A percentile compares a stretch with the other conserved stretches of the same genome.
phyloP scores from a whole-genome alignment of 768 basidiomycete species.

The Panus rudis region DNA sequence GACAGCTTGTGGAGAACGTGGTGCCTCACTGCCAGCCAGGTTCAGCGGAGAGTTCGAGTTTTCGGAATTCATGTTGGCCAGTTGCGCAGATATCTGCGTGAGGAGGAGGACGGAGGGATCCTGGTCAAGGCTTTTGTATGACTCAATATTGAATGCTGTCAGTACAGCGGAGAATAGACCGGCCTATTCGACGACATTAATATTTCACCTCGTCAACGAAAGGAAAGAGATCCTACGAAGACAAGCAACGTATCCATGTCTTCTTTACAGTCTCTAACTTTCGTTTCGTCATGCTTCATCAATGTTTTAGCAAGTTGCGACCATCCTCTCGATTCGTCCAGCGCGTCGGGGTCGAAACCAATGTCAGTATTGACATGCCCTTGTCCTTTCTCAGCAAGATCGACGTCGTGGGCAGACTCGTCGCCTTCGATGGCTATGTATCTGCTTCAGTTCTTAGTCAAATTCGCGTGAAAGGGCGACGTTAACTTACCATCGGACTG shows the following conservation, averaged over 20 bases:
- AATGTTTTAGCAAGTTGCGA: slow-evolving; percentile 2
- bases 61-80: slow-evolving; percentile 5
- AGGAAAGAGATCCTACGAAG: background rate
- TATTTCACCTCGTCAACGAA: background rate
- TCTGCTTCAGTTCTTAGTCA: too few relatives aligned
- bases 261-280: slow-evolving; percentile 4
- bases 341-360: background rate
- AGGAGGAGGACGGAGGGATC: background rate
- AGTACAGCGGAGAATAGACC: slow-evolving; percentile 13
- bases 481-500: too few relatives aligned
- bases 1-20: slow-evolving; percentile 1
- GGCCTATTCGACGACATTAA: background rate
- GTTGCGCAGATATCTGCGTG: slow-evolving; percentile 8
- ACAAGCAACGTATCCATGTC: slow-evolving; percentile 6
- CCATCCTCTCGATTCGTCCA: background rate
- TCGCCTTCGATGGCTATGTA: too few relatives aligned
- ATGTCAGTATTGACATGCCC: too few relatives aligned
- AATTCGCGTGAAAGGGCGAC: too few relatives aligned
- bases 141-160: slow-evolving; percentile 5
- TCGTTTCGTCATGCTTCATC: slow-evolving; percentile 1
- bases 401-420: too few relatives aligned
- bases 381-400: too few relatives aligned
- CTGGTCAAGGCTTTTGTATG: slow-evolving; percentile 5
- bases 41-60: slow-evolving; percentile 6
- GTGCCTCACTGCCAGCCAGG: background rate